Conservation (phyloP, 768 basidiomycete species). For the Russula dissimulans region DNA sequence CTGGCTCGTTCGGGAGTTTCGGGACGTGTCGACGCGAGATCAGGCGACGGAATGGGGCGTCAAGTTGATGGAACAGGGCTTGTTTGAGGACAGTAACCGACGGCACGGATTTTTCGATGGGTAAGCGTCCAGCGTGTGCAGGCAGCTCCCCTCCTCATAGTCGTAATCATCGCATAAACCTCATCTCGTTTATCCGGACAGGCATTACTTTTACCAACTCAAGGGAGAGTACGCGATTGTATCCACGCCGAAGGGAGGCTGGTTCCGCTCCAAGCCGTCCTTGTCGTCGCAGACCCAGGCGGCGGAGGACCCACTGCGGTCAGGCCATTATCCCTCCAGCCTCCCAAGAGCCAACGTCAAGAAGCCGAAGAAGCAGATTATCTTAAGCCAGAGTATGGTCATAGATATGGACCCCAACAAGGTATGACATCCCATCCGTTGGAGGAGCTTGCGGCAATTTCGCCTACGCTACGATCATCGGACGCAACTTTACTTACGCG, state of each 20-base stretch:
- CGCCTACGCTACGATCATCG: no score
- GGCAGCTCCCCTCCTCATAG: no score
- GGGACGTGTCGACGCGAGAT: slow-evolving; percentile 74
- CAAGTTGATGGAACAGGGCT: slow-evolving; percentile 66
- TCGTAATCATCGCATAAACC: neutral
- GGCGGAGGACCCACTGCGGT: slow-evolving; percentile 3
- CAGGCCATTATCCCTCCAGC: slow-evolving; percentile 29
- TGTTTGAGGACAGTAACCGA: slow-evolving; percentile 77
- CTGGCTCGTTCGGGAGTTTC: slow-evolving; percentile 88
- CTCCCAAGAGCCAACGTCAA: slow-evolving; percentile 31
- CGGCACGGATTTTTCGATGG: slow-evolving; percentile 83
- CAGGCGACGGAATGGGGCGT: slow-evolving; percentile 75
- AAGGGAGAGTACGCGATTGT: slow-evolving; percentile 67
- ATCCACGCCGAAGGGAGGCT: slow-evolving; percentile 54
- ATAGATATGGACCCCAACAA: slow-evolving; percentile 79
- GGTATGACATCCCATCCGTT: slow-evolving; percentile 29
- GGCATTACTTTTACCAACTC: slow-evolving; percentile 84
- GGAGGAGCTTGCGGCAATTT: no score
- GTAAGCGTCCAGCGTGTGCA: slow-evolving; percentile 33
- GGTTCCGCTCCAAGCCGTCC: slow-evolving; percentile 52
- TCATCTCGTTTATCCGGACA: slow-evolving; percentile 23
- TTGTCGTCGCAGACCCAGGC: slow-evolving; percentile 1
- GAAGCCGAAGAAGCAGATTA: slow-evolving; percentile 49
- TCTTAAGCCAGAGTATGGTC: slow-evolving; percentile 83
- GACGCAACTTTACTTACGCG: neutral